Percentiles rank a stretch among this genome's conserved stretches.
These are phyloP conservation scores for Fusarium keratoplasticum DNA, from an alignment of 2,329 filamentous ascomycete genomes.

Conservation along the genomic window DNA sequence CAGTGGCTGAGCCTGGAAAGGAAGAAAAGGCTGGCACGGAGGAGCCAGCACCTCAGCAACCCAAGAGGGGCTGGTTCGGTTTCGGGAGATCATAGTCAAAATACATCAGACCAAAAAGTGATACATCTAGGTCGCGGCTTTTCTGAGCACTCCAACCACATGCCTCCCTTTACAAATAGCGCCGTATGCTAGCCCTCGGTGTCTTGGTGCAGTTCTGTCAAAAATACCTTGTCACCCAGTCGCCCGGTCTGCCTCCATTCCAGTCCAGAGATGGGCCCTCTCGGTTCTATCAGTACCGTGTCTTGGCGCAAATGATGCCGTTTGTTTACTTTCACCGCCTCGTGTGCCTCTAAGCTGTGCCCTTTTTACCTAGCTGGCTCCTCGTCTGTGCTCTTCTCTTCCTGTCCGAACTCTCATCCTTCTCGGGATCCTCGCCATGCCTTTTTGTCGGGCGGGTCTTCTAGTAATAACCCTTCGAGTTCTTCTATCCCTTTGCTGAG, in stretches of 20 bases:
- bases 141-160: slow-evolving; percentile 10
- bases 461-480: slow-evolving; percentile 9
- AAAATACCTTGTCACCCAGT: slow-evolving; percentile 29
- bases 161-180: slow-evolving; percentile 13
- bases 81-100: slow-evolving; percentile 65
- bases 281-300: slow-evolving; percentile 9
- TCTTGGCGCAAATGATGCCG: slow-evolving; percentile 14
- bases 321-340: slow-evolving; percentile 30
- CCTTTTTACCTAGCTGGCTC: neutral
- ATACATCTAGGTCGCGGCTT: slow-evolving; percentile 20
- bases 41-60: slow-evolving; percentile 52
- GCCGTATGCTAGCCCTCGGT: slow-evolving; percentile 7
- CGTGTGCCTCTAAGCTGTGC: neutral
- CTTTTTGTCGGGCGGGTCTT: slow-evolving; percentile 5
- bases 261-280: slow-evolving; percentile 22
- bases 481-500: slow-evolving; percentile 4
- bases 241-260: slow-evolving; percentile 35
- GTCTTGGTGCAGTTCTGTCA: slow-evolving; percentile 28
- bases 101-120: slow-evolving; percentile 33
- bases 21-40: slow-evolving; percentile 43
- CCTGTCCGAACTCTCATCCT: neutral
- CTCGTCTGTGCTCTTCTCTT: neutral
- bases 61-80: slow-evolving; percentile 81
- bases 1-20: slow-evolving; percentile 38
- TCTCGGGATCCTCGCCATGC: slow-evolving; percentile 12